Conservation (phyloP, 1,139 yeast genomes). For the Nakaseomyces glabratus region DNA sequence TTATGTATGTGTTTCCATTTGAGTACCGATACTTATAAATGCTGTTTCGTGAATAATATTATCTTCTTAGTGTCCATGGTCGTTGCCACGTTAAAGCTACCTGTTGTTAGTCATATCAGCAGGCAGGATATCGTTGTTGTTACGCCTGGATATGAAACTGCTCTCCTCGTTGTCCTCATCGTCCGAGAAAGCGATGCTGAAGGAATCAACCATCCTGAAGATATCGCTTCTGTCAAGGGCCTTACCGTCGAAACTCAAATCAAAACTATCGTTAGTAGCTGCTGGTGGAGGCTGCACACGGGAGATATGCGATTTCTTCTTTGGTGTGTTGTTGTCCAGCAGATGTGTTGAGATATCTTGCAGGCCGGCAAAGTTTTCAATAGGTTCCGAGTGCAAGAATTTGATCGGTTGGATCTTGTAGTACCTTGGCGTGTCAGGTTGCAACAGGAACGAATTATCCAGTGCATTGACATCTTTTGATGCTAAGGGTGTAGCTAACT, state of each 20-base stretch:
- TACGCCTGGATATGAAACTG: conserved; percentile 8
- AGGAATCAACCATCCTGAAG: conserved; percentile 34
- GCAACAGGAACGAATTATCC: neutral
- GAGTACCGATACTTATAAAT: too few species aligned
- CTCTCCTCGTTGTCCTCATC: conserved; percentile 16
- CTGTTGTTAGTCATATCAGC: conserved; percentile 14
- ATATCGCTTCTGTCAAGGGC: conserved; percentile 36
- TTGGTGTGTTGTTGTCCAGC: conserved; percentile 3
- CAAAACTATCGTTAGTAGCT: conserved; percentile 26
- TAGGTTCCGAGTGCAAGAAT: neutral
- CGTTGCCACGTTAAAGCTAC: too few species aligned
- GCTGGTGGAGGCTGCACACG: neutral
- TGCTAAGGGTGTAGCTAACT: conserved; percentile 4
- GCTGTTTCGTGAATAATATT: too few species aligned
- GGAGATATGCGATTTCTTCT: conserved; percentile 3
- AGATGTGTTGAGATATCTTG: conserved; percentile 5
- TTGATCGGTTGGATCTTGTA: conserved; percentile 3
- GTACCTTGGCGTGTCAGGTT: conserved; percentile 1
- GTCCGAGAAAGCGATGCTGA: conserved; percentile 27
- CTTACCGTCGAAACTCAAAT: conserved; percentile 37
- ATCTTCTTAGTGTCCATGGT: too few species aligned
- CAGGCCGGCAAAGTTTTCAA: conserved; percentile 1
- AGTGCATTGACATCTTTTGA: neutral
- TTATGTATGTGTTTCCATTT: too few species aligned
- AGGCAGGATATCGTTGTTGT: conserved; percentile 12